These are phyloP conservation scores for Ligustrum vulgare DNA, from an alignment of 257 asterid species.

Conservation along the genomic window DNA sequence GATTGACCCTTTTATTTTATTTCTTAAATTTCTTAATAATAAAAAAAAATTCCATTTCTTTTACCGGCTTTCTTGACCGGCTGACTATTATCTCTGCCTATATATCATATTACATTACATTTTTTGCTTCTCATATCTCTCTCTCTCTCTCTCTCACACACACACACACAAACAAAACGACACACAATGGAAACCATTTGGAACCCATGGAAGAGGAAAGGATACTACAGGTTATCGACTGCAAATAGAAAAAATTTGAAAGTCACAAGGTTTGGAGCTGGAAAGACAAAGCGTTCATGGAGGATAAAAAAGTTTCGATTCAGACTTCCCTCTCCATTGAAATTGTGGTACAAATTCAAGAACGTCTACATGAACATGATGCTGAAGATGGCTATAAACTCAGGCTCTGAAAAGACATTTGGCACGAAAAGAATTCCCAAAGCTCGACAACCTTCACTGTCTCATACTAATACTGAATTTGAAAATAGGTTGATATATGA, in stretches of 20 bases:
- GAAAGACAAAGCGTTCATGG: conserved; percentile 38
- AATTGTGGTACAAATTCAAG: conserved; percentile 42
- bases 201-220: conserved; percentile 42
- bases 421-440: conserved; percentile 40
- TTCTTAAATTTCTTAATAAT: background rate
- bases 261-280: conserved; percentile 38
- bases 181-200: conserved; percentile 30
- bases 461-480: conserved; percentile 40
- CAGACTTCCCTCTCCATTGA: conserved; percentile 39
- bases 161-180: background rate
- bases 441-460: conserved; percentile 24
- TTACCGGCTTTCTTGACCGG: conserved; percentile 32
- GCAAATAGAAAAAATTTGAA: conserved; percentile 24
- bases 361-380: conserved; percentile 48
- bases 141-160: background rate
- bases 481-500: conserved; percentile 55
- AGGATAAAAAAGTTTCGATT: conserved; percentile 48
- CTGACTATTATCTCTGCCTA: conserved; percentile 2
- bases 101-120: conserved; percentile 5
- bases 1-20: background rate
- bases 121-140: conserved; percentile 4
- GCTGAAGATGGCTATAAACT: conserved; percentile 32
- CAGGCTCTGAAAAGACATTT: conserved; percentile 29
- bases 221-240: conserved; percentile 40
- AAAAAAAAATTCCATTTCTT: background rate